A percentile compares a stretch with the other conserved stretches of the same genome.
Conservation (phyloP, 495 filamentous ascomycete genomes). For the Penicillium chermesinum region DNA sequence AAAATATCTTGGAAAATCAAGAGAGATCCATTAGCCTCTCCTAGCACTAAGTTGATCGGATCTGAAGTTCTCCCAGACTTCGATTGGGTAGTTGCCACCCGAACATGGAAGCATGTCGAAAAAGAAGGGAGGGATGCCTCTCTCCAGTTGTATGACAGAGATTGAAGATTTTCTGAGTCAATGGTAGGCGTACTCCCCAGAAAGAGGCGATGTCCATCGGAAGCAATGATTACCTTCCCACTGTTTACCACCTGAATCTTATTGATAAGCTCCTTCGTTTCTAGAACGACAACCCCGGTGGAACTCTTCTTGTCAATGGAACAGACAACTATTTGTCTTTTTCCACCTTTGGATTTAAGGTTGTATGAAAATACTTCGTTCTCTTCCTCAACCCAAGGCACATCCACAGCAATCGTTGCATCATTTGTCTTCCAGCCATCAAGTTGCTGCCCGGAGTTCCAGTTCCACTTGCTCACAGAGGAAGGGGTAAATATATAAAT, state of each 20-base stretch:
- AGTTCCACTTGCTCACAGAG: conserved; percentile 67
- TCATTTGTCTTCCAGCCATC: conserved; percentile 40
- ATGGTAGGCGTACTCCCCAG: conserved; percentile 23
- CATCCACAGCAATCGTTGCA: conserved; percentile 22
- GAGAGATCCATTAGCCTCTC: conserved; percentile 68
- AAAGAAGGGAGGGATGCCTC: conserved; percentile 37
- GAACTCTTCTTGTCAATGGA: conserved; percentile 21
- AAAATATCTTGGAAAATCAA: conserved; percentile 72
- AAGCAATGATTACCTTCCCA: conserved; percentile 34
- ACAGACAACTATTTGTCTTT: conserved; percentile 26
- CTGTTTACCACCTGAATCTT: conserved; percentile 26
- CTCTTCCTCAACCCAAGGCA: conserved; percentile 12
- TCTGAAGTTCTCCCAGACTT: conserved; percentile 22
- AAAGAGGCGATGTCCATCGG: conserved; percentile 30
- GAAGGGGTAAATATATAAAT: conserved; percentile 71
- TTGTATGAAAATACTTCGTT: conserved; percentile 11
- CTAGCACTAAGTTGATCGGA: conserved; percentile 64
- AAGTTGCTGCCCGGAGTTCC: conserved; percentile 54
- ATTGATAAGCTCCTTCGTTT: conserved; percentile 28
- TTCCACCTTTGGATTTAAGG: conserved; percentile 26
- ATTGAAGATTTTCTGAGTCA: conserved; percentile 9
- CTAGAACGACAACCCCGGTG: conserved; percentile 19
- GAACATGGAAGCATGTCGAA: conserved; percentile 33
- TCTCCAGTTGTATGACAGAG: conserved; percentile 46
- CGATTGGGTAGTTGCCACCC: conserved; percentile 21